These are phyloP conservation scores for Aspergillus diversus DNA, from an alignment of 495 filamentous ascomycete genomes.

Conservation along the genomic window DNA sequence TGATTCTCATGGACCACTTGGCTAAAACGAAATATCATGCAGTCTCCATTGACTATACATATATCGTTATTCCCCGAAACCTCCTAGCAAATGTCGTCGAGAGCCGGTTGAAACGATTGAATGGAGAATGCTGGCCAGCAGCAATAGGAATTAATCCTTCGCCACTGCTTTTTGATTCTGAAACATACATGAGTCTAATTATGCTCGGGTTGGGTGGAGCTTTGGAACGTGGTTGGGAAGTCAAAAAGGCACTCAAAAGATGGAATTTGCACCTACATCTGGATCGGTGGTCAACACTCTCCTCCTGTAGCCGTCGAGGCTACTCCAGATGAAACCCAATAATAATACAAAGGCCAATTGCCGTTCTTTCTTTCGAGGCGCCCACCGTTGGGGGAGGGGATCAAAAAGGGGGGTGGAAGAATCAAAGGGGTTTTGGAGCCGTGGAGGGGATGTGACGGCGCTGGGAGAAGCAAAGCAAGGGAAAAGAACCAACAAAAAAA, in stretches of 20 bases:
- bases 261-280: constrained; percentile 17
- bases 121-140: constrained; percentile 33
- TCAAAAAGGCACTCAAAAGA: constrained; percentile 8
- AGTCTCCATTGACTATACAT: constrained; percentile 20
- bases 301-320: background rate
- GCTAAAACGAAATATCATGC: constrained; percentile 1
- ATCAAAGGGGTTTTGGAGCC: background rate
- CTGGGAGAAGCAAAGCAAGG: background rate
- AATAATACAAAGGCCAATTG: background rate
- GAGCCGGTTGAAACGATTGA: background rate
- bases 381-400: constrained; percentile 4
- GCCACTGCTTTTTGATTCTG: constrained; percentile 15
- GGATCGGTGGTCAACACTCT: constrained; percentile 3
- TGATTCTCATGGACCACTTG: constrained; percentile 5
- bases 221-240: constrained; percentile 13
- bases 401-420: background rate
- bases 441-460: background rate
- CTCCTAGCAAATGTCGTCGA: background rate
- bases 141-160: constrained; percentile 15
- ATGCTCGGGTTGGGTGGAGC: background rate
- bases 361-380: constrained; percentile 1
- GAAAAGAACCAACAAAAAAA: constrained; percentile 4
- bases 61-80: background rate
- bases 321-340: background rate
- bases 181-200: constrained; percentile 15